Conservation (phyloP, 331 rosid species). For the Quercus tomentella region DNA sequence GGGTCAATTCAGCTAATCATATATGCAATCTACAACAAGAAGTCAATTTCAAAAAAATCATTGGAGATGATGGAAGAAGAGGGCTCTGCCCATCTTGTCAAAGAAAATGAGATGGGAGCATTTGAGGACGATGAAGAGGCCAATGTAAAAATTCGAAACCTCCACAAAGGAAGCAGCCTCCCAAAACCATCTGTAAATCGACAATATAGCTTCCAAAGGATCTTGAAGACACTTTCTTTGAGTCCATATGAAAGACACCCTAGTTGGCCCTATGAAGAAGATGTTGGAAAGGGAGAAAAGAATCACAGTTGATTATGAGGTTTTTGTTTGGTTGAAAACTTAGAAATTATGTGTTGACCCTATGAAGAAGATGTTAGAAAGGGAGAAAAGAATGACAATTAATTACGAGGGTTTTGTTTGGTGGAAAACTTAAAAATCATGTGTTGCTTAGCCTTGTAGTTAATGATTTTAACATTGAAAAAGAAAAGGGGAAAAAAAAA, state of each 20-base stretch:
- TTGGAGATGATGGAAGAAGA: conserved; percentile 11
- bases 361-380: conserved; percentile 1
- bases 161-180: conserved; percentile 37
- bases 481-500: too few relatives aligned
- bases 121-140: neutral
- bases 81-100: conserved; percentile 10
- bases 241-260: conserved; percentile 16
- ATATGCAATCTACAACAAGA: conserved; percentile 30
- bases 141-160: conserved; percentile 5
- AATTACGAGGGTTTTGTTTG: neutral
- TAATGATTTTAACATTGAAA: too few relatives aligned
- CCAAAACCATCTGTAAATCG: conserved; percentile 22
- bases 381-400: neutral
- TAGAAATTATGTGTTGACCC: neutral
- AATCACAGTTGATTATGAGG: neutral
- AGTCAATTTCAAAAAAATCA: conserved; percentile 4
- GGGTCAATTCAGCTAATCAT: conserved; percentile 36
- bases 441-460: too few relatives aligned
- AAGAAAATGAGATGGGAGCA: conserved; percentile 13
- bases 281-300: conserved; percentile 4
- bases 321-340: too few relatives aligned
- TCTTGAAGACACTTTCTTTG: conserved; percentile 36
- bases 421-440: too few relatives aligned
- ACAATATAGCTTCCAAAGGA: conserved; percentile 15
- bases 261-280: neutral